These are phyloP conservation scores for Leptoxyphium fumago DNA, from an alignment of 2,329 filamentous ascomycete species.

Conservation along the genomic window DNA sequence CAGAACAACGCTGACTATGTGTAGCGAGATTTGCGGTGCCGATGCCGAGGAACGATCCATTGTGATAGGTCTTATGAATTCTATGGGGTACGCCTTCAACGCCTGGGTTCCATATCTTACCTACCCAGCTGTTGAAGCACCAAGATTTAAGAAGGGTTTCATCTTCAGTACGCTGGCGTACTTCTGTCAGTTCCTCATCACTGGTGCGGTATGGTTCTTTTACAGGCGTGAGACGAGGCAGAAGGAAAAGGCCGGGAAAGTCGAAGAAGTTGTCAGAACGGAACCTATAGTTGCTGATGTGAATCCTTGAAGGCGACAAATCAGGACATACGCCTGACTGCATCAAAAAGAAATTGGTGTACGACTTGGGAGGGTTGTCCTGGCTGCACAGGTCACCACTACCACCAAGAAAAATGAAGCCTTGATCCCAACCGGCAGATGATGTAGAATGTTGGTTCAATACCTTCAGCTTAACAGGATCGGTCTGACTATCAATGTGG, in stretches of 20 bases:
- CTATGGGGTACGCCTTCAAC: conserved; percentile 54
- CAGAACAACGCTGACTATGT: too few species aligned
- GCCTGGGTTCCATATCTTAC: conserved; percentile 44
- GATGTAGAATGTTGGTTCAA: too few species aligned
- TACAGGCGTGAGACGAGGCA: conserved; percentile 8
- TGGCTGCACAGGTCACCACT: too few species aligned
- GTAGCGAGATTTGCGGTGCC: conserved; percentile 35
- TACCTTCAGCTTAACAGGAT: too few species aligned
- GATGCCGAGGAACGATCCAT: conserved; percentile 53
- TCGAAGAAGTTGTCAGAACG: neutral
- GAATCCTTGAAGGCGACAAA: too few species aligned
- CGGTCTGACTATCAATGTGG: too few species aligned
- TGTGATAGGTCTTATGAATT: conserved; percentile 52
- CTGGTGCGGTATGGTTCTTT: conserved; percentile 10
- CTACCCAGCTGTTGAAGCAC: conserved; percentile 10
- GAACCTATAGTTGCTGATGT: too few species aligned
- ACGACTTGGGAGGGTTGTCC: too few species aligned
- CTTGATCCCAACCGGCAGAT: too few species aligned
- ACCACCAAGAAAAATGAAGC: too few species aligned
- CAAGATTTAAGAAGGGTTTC: conserved; percentile 12
- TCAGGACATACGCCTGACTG: too few species aligned
- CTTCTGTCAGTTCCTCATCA: conserved; percentile 10
- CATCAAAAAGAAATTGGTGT: too few species aligned
- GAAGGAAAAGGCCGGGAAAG: neutral
- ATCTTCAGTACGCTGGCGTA: conserved; percentile 10